Conservation (phyloP, 208 protist genomes). For the Leishmania mexicana region DNA sequence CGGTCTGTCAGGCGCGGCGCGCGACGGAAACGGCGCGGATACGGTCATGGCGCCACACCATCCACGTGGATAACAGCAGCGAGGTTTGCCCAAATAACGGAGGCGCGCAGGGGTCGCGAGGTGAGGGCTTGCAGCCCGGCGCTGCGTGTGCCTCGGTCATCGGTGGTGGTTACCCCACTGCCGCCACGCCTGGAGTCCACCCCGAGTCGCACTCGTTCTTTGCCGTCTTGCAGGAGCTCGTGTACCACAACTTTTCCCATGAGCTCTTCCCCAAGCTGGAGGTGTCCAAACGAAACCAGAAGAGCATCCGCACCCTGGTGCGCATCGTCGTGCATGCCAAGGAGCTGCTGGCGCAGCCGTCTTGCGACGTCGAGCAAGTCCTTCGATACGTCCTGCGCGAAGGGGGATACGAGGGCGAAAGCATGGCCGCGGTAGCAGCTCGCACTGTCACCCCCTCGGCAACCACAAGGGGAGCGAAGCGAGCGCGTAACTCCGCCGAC, state of each 20-base stretch:
- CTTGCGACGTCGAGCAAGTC: constrained; percentile 52
- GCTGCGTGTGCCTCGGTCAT: neutral
- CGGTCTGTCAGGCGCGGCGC: constrained; percentile 38
- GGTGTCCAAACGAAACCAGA: constrained; percentile 45
- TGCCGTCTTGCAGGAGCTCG: constrained; percentile 51
- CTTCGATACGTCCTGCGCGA: constrained; percentile 45
- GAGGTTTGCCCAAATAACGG: neutral
- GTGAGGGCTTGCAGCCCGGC: neutral
- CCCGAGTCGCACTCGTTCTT: constrained; percentile 55
- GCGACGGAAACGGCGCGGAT: constrained; percentile 16
- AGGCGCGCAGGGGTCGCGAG: neutral
- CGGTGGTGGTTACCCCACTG: neutral
- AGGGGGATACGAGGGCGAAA: constrained; percentile 52
- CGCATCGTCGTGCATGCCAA: constrained; percentile 39
- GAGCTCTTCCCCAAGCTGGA: constrained; percentile 43
- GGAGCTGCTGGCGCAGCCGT: constrained; percentile 35
- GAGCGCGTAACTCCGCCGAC: constrained; percentile 3
- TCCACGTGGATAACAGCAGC: neutral
- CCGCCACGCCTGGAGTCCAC: constrained; percentile 6
- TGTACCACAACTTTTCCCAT: constrained; percentile 52
- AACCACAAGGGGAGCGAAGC: neutral
- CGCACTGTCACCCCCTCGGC: constrained; percentile 5
- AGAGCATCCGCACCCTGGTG: constrained; percentile 43
- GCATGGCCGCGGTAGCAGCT: constrained; percentile 10
- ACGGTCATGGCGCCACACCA: constrained; percentile 18